Evolutionary conservation across 768 basidiomycete genomes (phyloP).

Genomic region (Pleurotus djamor): DNA sequence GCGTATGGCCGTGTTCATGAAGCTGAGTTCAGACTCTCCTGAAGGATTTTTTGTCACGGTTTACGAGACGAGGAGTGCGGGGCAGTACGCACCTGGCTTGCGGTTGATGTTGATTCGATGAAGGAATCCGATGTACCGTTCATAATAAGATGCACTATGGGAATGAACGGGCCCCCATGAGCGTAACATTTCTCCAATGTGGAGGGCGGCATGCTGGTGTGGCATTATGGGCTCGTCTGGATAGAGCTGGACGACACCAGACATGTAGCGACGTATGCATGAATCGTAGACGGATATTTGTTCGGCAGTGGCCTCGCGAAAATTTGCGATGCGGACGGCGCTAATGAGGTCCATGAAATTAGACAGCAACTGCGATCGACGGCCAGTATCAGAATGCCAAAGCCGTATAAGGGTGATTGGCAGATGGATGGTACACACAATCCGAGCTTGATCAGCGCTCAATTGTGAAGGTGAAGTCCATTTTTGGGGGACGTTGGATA

Average conservation of each 20-base stretch:
- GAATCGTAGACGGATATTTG: neutral
- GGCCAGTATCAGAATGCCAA: neutral
- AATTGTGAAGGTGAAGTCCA: constrained; percentile 12
- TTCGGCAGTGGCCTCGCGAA: neutral
- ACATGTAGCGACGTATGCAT: neutral
- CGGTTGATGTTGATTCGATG: no score
- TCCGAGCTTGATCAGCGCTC: neutral
- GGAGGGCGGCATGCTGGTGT: neutral
- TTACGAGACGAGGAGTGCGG: no score
- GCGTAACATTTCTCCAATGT: neutral
- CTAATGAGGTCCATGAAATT: neutral
- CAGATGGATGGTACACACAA: constrained; percentile 2
- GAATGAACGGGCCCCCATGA: constrained; percentile 1
- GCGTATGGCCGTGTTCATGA: no score
- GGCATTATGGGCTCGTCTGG: neutral
- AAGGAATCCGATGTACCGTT: constrained; percentile 1
- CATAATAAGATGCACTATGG: neutral
- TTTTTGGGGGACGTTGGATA: constrained; percentile 22
- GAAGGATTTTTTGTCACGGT: no score
- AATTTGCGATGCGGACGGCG: neutral
- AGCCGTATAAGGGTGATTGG: neutral
- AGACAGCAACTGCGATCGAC: neutral
- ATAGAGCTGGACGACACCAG: neutral
- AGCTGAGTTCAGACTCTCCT: no score
- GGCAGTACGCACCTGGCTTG: no score